Base-by-base conservation (phyloP, 1,139 yeast genomes). In the Kurtzmaniella quercitrusa region DNA sequence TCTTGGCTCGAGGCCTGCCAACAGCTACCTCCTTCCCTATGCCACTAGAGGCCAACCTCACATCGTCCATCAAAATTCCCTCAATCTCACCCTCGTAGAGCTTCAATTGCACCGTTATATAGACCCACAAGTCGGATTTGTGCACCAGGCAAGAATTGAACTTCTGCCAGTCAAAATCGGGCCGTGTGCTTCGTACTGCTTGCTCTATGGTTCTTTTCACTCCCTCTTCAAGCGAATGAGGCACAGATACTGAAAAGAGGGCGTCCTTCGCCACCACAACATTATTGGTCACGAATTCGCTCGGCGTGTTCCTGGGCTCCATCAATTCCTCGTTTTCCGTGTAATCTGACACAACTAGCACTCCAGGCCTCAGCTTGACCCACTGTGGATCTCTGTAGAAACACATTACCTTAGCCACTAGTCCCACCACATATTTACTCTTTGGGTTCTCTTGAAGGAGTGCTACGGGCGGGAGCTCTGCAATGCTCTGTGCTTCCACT, bases 321-420 rank as follows among this genome's bases (percentile, higher is more conserved):
- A 37, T 14, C 29, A 43, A 41, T 14, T 50, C 44, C 16, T 37
- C 42, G 27, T 51, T 45, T 17, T 19, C 27, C n/a, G 57, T 55
- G 38, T 55, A 57, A 43, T 56, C 61, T 2, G 59, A 55, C 31
- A 53, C 52, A 29, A 54, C 51, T 15, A 55, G 40, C n/a, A 51
- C 49, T 7, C 50, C 59, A 9, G 54, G 52, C 6, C 51, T 46
- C 25, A 38, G 43, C 4, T 42, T 41, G 14, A 45, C 41, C 57
- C 55, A 54, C 7, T 43, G 44, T 12, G 39, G 42, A 17, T 44
- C 47, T 7, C 43, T 16, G 37, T 44, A 47, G 18, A 46, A 40
- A 29, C 52, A 44, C 14, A 53, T 40, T 27, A 51, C 46, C 24
- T 48, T 47, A 12, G 51, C 52, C 2, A 55, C 55, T 2, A 52